These are phyloP conservation scores for Bombardia bombarda DNA, from an alignment of 495 filamentous ascomycete genomes.

Conservation along the genomic window DNA sequence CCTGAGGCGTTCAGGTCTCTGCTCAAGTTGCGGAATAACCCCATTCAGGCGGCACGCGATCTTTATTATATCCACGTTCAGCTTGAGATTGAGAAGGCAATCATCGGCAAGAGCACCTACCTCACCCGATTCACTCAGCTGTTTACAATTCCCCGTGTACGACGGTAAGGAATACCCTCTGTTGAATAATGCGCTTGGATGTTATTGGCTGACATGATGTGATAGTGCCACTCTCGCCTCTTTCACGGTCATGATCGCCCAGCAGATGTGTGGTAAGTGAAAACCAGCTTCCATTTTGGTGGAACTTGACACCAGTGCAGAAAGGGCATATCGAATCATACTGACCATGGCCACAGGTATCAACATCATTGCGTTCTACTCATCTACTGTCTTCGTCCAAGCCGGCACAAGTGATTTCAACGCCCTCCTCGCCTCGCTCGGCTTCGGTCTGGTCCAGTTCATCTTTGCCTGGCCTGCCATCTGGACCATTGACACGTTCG, in stretches of 20 bases:
- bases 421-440: slow-evolving; percentile 66
- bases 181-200: too few species aligned
- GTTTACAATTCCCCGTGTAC: slow-evolving; percentile 52
- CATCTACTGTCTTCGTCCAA: slow-evolving; percentile 60
- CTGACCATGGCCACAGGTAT: slow-evolving; percentile 31
- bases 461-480: slow-evolving; percentile 78
- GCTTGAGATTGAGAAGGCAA: slow-evolving; percentile 30
- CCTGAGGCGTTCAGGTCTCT: slow-evolving; percentile 56
- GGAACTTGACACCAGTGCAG: neutral
- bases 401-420: slow-evolving; percentile 49
- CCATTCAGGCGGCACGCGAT: slow-evolving; percentile 66
- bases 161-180: too few species aligned
- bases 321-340: neutral
- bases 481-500: slow-evolving; percentile 80
- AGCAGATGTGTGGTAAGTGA: slow-evolving; percentile 65
- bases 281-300: neutral
- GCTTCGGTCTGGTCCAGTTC: slow-evolving; percentile 77
- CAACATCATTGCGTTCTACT: slow-evolving; percentile 85
- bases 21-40: slow-evolving; percentile 50
- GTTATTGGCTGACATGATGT: too few species aligned
- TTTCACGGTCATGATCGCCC: slow-evolving; percentile 65
- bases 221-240: slow-evolving; percentile 52
- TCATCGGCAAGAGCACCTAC: slow-evolving; percentile 34
- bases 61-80: slow-evolving; percentile 66
- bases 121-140: slow-evolving; percentile 46